A percentile compares a stretch with the other conserved stretches of the same genome.
Conservation (phyloP, 495 filamentous ascomycete species). For the Thermochaetoides thermophila region DNA sequence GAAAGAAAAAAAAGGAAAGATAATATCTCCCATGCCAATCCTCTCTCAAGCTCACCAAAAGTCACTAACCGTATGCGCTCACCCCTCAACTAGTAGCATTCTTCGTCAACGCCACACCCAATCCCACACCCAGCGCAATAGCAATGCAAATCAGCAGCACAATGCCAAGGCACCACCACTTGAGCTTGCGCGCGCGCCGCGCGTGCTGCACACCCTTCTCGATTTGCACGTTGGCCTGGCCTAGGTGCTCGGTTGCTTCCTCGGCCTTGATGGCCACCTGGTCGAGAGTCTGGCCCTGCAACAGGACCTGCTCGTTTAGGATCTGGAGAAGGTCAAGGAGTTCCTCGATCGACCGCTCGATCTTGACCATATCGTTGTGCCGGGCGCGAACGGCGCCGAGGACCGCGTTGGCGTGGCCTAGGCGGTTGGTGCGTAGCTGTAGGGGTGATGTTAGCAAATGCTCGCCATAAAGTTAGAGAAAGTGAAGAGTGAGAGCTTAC, state of each 20-base stretch:
- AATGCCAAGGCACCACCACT: constrained; percentile 56
- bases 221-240: constrained; percentile 45
- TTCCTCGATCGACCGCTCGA: constrained; percentile 51
- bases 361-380: constrained; percentile 59
- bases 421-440: constrained; percentile 55
- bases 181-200: constrained; percentile 43
- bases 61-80: no score
- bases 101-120: constrained; percentile 19
- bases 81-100: no score
- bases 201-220: constrained; percentile 45
- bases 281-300: constrained; percentile 43
- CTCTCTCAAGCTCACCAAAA: no score
- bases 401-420: constrained; percentile 47
- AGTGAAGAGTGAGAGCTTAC: constrained; percentile 28
- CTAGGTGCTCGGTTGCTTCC: constrained; percentile 41
- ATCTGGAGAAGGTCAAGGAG: constrained; percentile 52
- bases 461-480: background rate
- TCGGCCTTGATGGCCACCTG: constrained; percentile 40
- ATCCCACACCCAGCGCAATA: constrained; percentile 33
- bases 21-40: no score
- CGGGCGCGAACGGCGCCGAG: constrained; percentile 61
- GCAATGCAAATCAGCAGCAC: constrained; percentile 40
- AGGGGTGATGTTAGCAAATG: background rate
- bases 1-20: no score
- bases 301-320: constrained; percentile 47